Evolutionary conservation across 1,284 basidiomycete genomes (phyloP), one percentile per base, ranked within the genome.

Genomic region (Irpex rosettiformis): DNA sequence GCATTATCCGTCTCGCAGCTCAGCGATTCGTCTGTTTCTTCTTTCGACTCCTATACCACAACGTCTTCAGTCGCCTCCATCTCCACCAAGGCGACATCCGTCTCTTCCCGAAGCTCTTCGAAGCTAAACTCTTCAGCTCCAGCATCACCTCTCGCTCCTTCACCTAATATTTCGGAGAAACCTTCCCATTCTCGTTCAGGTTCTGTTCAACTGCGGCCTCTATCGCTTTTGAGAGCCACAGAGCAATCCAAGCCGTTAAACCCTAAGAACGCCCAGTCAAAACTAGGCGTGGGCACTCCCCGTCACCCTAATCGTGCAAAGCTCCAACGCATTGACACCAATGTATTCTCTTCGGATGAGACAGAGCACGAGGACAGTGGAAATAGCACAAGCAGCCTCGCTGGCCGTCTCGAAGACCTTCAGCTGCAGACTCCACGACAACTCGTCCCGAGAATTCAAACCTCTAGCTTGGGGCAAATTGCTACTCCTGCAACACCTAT

Each of bases 151-250:
- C 61, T 52, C 52, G 40, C 53, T 59, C 56, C 28, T 51, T 59
- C 43, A 52, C 49, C 58, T 62, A 75, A 61, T 64, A 33, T 69
- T 66, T 59, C 62, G 64, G 16, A 55, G 7, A 16, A 65, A 66
- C 45, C 58, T 48, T 11, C 56, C 10, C 42, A 40, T 28, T 67
- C 30, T 64, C 68, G 8, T 64, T 64, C 8, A 52, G 58, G 54
- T 10, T 40, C 64, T 1, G 66, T 72, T 3, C 74, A 78, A 61
- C 72, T 77, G 13, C 75, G 78, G 7, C 73, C 79, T n/a, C 75
- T 88, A 60, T 74, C 83, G 67, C 81, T 89, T 81, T 73, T 90
- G 45, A 84, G 77, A 58, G 89, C 91, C n/a, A 77, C 89, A 3
- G 88, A 24, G 10, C 18, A 91, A 55, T 89, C 81, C 59, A 78